phyloP scores from a whole-genome alignment of 148 eudicot genomes.

The Rhododendron ferrugineum region DNA sequence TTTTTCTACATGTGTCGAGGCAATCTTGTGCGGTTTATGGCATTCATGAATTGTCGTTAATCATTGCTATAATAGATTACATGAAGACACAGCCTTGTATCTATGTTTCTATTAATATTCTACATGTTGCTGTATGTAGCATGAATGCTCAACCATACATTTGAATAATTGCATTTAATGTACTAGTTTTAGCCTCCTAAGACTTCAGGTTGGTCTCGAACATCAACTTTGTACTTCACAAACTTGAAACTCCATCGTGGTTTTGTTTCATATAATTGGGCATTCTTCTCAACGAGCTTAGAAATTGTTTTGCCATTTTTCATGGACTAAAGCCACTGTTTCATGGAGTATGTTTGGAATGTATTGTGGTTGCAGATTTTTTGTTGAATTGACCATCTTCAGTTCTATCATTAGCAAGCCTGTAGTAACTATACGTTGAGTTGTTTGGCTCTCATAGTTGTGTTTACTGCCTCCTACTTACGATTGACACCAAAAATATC shows the following conservation, averaged over 20 bases:
- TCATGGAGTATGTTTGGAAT: not conserved
- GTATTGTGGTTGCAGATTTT: not conserved
- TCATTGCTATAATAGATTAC: not conserved
- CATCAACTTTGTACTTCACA: not conserved
- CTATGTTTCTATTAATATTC: not conserved
- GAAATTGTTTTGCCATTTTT: not conserved
- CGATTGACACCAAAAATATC: not conserved
- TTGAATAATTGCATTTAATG: not conserved
- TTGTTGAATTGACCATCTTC: not conserved
- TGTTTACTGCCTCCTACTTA: not conserved
- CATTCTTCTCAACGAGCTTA: not conserved
- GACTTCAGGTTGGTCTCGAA: not conserved
- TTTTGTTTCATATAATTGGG: not conserved
- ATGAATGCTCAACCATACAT: not conserved
- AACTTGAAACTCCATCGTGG: not conserved
- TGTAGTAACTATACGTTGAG: not conserved
- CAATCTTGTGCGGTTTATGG: not conserved
- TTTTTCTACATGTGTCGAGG: not conserved
- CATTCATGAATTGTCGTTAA: not conserved
- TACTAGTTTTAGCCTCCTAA: not conserved
- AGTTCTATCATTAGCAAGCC: not conserved
- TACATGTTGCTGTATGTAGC: not conserved
- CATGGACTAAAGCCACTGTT: not conserved
- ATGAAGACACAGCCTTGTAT: not conserved
- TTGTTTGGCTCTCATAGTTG: not conserved